Percentiles rank a stretch among this genome's conserved stretches.
Evolutionary conservation across 495 filamentous ascomycete species (phyloP).

Genomic region (Hypoxylon fragiforme): DNA sequence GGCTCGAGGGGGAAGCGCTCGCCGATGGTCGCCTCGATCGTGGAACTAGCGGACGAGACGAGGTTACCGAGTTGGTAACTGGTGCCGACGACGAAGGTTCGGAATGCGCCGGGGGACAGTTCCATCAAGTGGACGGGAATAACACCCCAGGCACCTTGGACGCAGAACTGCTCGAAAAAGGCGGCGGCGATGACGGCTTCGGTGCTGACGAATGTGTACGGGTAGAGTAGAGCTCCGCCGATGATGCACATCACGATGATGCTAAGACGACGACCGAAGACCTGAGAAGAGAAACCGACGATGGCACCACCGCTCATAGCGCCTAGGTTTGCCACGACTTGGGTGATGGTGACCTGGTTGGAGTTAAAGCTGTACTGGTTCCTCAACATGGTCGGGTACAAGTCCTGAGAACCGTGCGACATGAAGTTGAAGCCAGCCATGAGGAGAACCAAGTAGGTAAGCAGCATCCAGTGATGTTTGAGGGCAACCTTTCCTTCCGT

Average conservation of each 20-base stretch:
- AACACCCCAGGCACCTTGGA: constrained; percentile 84
- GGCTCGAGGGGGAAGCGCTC: constrained; percentile 75
- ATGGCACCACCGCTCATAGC: constrained; percentile 77
- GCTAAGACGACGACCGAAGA: constrained; percentile 79
- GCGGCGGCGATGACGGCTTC: constrained; percentile 72
- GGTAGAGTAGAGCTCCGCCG: constrained; percentile 79
- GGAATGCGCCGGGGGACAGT: constrained; percentile 75
- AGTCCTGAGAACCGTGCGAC: constrained; percentile 90
- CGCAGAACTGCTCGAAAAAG: constrained; percentile 92
- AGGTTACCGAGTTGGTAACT: constrained; percentile 86
- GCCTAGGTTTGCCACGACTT: constrained; percentile 83
- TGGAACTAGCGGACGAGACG: constrained; percentile 75
- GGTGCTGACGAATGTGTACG: constrained; percentile 71
- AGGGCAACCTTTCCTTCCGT: constrained; percentile 75
- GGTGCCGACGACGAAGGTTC: constrained; percentile 83
- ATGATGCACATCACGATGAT: constrained; percentile 78
- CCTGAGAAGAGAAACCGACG: constrained; percentile 77
- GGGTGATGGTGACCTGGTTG: constrained; percentile 77
- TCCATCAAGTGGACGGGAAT: constrained; percentile 90
- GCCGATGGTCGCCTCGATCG: constrained; percentile 83
- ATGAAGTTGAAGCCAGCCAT: constrained; percentile 95
- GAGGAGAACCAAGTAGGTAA: constrained; percentile 78
- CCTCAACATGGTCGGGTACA: constrained; percentile 83
- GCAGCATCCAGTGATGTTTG: constrained; percentile 74
- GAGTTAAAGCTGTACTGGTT: constrained; percentile 74